Evolutionary conservation across 1,139 yeast species (phyloP), one percentile per base, ranked within the genome.

Genomic region (Lodderomyces metapsilosis): DNA sequence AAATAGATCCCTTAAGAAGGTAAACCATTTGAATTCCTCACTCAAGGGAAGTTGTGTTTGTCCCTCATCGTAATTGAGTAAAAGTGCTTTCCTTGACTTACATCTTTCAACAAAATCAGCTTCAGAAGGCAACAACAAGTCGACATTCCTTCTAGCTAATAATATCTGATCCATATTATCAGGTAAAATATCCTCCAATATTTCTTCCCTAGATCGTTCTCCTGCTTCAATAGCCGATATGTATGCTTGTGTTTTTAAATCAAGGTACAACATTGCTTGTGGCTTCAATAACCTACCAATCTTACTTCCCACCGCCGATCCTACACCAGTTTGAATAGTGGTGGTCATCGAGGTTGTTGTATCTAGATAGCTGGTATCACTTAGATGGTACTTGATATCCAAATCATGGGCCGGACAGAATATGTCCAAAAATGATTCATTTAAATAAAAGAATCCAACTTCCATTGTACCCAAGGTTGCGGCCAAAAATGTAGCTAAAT

Each of bases 181-280:
- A 0, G 95, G 94, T 51, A 92, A 84, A 38, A 91, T 75, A 53
- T 83, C 88, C 47, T 87, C 83, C 48, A 91, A 64, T 8, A 88
- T 78, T 41, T 85, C 92, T 45, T 74, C 75, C 51, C 81, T 74
- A 2, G 88, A 73, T 47, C 83, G 64, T 45, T 83, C 89, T 8
- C 81, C 82, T 5, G 87, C 82, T 52, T 84, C 88, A 48, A 91
- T 65, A 0, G 95, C 96, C 0, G 96, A 84, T 20, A 92, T 89
- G 56, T 82, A 92, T 0, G 96, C 96, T 62, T 92, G 98, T 0
- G 98, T 92, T 58, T 92, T 92, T 56, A 92, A 71, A 53, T 92
- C 97, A 40, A 92, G 70, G 53, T 76, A 88, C 42, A 92, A 64
- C 2, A 79, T 81, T 0, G 95, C 89, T 52, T 87, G 95, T 5